Evolutionary conservation across 2,329 filamentous ascomycete species (phyloP), one percentile per base, ranked within the genome.

Genomic region (Sordariomycetes sp.): DNA sequence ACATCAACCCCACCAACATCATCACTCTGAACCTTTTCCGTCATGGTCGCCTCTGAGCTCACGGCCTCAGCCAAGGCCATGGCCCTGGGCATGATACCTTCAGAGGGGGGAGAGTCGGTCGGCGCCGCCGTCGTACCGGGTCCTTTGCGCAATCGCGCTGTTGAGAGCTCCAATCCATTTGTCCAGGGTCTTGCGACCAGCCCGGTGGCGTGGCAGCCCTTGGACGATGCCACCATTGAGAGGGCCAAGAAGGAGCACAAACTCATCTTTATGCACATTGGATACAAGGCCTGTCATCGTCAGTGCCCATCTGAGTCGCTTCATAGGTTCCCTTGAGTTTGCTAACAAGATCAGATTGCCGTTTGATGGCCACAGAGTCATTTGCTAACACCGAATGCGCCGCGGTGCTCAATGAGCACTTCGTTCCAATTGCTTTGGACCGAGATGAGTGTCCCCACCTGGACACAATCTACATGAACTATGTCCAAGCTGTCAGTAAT

Each of bases 381-480:
- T 96, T 98, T 57, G 80, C 81, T 54, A 85, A 94, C 45, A 66
- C 75, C 3, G 78, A 86, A 42, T 80, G 94, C 40, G 87, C 92
- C 12, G 63, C 75, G 17, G 69, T 94, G 37, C 70, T 98, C 23
- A 98, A 96, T 63, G 69, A 80, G 40, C 75, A 77, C 37, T 98
- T 96, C 56, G 77, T 98, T 29, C 90, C 92, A 4, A 79, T 96
- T 54, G 83, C 95, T 47, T 75, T 96, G 49, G 92, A 98, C 58
- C 78, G 88, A 39, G 92, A 98, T 59, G 86, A 94, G 59, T 79
- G 90, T 18, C 90, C 90, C 8, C 88, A 96, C 52, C 78, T 96
- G 43, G 92, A 98, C 52, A 79, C 84, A 41, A 88, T 96, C 43
- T 96, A 96, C 57, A 95, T 95, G 86, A 94, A 94, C 63, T 98